Conservation (phyloP, 331 rosid species). For the Dryas integrifolia region DNA sequence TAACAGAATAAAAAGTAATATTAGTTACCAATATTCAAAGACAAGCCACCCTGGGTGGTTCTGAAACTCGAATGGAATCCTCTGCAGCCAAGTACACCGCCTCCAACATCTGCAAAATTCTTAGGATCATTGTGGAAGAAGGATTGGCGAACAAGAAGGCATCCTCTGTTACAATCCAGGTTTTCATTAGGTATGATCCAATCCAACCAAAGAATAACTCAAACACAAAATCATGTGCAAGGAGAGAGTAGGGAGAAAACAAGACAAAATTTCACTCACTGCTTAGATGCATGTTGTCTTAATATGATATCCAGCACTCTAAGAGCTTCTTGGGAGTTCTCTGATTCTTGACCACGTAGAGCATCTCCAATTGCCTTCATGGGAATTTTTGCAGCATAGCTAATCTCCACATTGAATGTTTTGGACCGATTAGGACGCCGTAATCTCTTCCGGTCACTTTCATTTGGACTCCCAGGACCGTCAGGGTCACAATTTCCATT, state of each 20-base stretch:
- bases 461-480: constrained; percentile 52
- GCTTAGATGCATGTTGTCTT: constrained; percentile 90
- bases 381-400: constrained; percentile 78
- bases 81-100: constrained; percentile 85
- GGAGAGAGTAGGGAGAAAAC: not conserved
- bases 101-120: constrained; percentile 67
- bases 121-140: constrained; percentile 71
- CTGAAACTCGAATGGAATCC: constrained; percentile 96
- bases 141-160: constrained; percentile 83
- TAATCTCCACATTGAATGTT: constrained; percentile 69
- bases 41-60: constrained; percentile 80
- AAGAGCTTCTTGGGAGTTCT: constrained; percentile 79
- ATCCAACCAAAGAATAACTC: not conserved
- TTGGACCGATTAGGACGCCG: constrained; percentile 60
- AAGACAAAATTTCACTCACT: constrained; percentile 43
- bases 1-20: not conserved
- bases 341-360: constrained; percentile 75
- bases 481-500: constrained; percentile 64
- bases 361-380: constrained; percentile 77
- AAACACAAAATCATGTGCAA: not conserved
- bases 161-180: constrained; percentile 61
- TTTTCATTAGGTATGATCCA: not conserved
- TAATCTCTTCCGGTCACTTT: constrained; percentile 72
- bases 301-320: constrained; percentile 83
- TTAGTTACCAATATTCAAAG: constrained; percentile 66